phyloP scores from a whole-genome alignment of 139 green algal genomes.

The Micractinium sp. region DNA sequence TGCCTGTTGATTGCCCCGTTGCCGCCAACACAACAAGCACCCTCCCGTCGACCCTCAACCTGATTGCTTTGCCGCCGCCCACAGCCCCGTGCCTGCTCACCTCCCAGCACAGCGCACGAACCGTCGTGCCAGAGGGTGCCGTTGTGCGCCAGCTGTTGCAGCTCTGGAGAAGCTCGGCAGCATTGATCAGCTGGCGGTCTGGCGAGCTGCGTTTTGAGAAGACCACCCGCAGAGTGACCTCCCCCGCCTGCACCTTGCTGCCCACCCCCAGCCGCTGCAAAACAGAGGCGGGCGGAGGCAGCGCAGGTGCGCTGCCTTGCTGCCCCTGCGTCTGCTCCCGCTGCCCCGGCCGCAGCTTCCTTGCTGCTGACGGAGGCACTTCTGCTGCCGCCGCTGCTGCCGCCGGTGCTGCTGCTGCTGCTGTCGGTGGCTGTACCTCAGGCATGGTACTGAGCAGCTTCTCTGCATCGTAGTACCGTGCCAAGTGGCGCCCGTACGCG shows the following conservation, averaged over 20 bases:
- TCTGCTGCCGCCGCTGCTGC: not conserved
- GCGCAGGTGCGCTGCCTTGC: not conserved
- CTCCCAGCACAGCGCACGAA: constrained; percentile 13
- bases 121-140: not conserved
- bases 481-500: not conserved
- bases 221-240: not conserved
- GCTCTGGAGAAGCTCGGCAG: constrained; percentile 1
- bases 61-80: too few species aligned
- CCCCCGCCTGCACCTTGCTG: not conserved
- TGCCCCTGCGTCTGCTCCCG: not conserved
- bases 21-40: too few species aligned
- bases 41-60: too few species aligned
- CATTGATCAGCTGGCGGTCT: constrained; percentile 6
- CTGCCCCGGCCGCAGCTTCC: not conserved
- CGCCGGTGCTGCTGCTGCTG: not conserved
- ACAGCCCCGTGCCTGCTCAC: not conserved
- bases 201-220: not conserved
- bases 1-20: not conserved
- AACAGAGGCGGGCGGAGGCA: too few species aligned
- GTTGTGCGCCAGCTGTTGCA: constrained; percentile 16
- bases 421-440: not conserved
- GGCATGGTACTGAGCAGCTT: not conserved
- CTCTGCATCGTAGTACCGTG: not conserved
- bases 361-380: not conserved
- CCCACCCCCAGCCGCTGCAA: too few species aligned